Base-by-base conservation (phyloP, 2,329 filamentous ascomycete species). In the Triangularia verruculosa region DNA sequence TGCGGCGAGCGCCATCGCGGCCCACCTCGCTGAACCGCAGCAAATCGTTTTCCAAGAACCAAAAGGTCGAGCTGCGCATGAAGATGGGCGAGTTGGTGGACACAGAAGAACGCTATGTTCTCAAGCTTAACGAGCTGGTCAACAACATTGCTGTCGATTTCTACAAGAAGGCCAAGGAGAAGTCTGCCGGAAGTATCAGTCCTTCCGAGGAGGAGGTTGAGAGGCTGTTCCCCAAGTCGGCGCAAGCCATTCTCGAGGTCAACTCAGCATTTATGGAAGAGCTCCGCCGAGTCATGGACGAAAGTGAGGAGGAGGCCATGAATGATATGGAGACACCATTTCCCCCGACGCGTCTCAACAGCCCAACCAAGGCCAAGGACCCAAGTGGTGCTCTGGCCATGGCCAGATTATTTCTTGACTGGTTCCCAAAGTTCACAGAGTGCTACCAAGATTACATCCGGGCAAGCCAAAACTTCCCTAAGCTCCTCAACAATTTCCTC, bases 391-490 rank as follows among this genome's bases (percentile, higher is more conserved):
- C 91, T 15, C 78, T 90, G 43, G 85, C 87, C 47, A 89, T 97
- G 74, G 92, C 92, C 51, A 92, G 89, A 70, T 82, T 92, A 57
- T 88, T 97, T 65, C 79, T 95, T 4, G 91, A 96, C 69, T 97
- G 93, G 92, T 95, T 99, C 69, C 95, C 95, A 6, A 89, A 89
- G 68, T 98, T 99, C 73, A 90, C 91, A 25, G 87, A 93, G 64
- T 93, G 91, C 72, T 99, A 99, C 74, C 89, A 92, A 69, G 89
- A 96, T 68, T 99, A 98, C 75, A 95, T 99, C 76, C 89, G 89
- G 70, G 89, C 92, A 11, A 96, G 96, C 75, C 91, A 93, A 67
- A 86, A 92, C 64, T 96, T 97, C 69, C 90, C 93, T 0, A 87
- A 90, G 61, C 83, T 94, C 15, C 84, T 98, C 61, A 92, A 90